phyloP scores from a whole-genome alignment of 2,329 filamentous ascomycete species.

The Xylaria sp. region DNA sequence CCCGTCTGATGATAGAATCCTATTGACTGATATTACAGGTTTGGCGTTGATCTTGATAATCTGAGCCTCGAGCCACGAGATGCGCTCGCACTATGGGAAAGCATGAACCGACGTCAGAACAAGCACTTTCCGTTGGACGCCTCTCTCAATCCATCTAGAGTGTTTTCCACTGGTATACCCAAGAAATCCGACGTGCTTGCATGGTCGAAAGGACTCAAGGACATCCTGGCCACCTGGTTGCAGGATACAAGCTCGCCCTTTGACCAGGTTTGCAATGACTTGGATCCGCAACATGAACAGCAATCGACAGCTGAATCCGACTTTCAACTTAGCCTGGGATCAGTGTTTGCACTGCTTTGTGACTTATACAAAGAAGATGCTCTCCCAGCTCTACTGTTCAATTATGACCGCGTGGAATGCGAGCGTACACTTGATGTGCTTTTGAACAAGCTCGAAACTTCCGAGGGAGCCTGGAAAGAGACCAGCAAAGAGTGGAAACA shows the following conservation, averaged over 20 bases:
- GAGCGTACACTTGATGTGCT: constrained; percentile 53
- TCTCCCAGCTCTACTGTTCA: constrained; percentile 70
- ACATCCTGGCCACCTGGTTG: constrained; percentile 56
- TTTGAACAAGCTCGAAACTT: constrained; percentile 46
- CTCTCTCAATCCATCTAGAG: constrained; percentile 43
- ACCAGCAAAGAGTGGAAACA: constrained; percentile 55
- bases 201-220: constrained; percentile 61
- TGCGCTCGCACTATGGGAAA: constrained; percentile 60
- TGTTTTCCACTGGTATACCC: constrained; percentile 44
- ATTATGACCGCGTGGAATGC: constrained; percentile 64
- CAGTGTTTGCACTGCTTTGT: constrained; percentile 47
- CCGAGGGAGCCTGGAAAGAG: constrained; percentile 54
- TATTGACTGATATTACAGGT: constrained; percentile 28
- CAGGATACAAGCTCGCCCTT: constrained; percentile 42
- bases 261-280: constrained; percentile 39
- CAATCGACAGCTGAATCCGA: not conserved
- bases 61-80: constrained; percentile 66
- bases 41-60: constrained; percentile 61
- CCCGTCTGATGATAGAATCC: not conserved
- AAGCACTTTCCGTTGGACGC: constrained; percentile 44
- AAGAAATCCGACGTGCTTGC: constrained; percentile 59
- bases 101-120: constrained; percentile 55
- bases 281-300: not conserved
- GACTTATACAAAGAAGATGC: constrained; percentile 59
- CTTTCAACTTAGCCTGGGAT: not conserved